These are phyloP conservation scores for Solanum aculeatissimum DNA, from an alignment of 305 asterid species.

Conservation along the genomic window DNA sequence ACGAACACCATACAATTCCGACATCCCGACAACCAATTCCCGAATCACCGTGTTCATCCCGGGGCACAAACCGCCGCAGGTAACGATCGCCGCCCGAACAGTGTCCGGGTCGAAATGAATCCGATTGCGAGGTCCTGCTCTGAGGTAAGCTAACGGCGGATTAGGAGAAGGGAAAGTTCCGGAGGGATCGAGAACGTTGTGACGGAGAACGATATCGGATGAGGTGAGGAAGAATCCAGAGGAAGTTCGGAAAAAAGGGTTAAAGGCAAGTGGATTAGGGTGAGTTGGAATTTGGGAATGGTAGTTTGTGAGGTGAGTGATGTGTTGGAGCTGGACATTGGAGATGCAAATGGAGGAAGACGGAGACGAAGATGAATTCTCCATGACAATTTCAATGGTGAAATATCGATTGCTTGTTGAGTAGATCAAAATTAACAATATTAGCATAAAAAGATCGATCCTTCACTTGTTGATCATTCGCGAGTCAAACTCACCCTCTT, in stretches of 20 bases:
- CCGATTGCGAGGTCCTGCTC: slow-evolving; percentile 74
- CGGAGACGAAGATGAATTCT: neutral
- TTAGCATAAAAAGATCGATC: too few relatives aligned
- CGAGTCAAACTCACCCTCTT: too few relatives aligned
- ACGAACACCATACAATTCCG: slow-evolving; percentile 69
- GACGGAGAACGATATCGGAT: slow-evolving; percentile 57
- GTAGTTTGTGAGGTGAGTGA: slow-evolving; percentile 48
- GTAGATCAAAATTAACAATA: too few relatives aligned
- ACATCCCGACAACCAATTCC: slow-evolving; percentile 77
- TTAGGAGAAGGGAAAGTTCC: slow-evolving; percentile 4
- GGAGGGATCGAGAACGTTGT: slow-evolving; percentile 40
- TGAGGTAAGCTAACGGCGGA: slow-evolving; percentile 32
- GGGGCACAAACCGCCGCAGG: slow-evolving; percentile 86
- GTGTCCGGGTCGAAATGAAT: slow-evolving; percentile 29
- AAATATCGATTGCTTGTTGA: neutral
- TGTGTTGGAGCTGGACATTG: slow-evolving; percentile 23
- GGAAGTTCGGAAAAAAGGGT: slow-evolving; percentile 38
- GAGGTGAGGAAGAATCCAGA: slow-evolving; percentile 55
- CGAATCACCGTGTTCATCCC: slow-evolving; percentile 75
- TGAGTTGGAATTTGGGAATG: slow-evolving; percentile 24
- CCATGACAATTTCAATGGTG: neutral
- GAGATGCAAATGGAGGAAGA: slow-evolving; percentile 1
- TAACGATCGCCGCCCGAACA: slow-evolving; percentile 58
- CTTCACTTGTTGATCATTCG: too few relatives aligned
- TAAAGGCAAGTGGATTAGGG: slow-evolving; percentile 46